These are phyloP conservation scores for Pholiota molesta DNA, from an alignment of 768 basidiomycete genomes.

Conservation along the genomic window DNA sequence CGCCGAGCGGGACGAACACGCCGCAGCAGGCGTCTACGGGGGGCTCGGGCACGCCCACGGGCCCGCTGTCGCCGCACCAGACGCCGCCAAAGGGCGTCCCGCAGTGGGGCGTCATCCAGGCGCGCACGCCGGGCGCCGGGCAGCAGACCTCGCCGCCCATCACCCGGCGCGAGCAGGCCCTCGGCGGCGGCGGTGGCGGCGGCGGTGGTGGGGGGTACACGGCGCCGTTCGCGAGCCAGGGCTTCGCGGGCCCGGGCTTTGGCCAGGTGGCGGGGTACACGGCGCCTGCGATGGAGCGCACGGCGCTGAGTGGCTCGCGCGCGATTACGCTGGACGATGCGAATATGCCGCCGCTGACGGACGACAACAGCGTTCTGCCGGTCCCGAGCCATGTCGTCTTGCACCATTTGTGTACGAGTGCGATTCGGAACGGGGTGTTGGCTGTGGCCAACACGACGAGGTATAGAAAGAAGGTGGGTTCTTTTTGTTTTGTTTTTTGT, in stretches of 20 bases:
- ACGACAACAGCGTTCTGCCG: constrained; percentile 89
- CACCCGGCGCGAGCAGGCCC: neutral
- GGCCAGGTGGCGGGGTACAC: neutral
- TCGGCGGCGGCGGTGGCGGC: neutral
- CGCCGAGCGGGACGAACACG: constrained; percentile 14
- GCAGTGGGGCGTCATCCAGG: constrained; percentile 4
- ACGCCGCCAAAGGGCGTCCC: constrained; percentile 19
- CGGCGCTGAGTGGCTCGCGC: constrained; percentile 28
- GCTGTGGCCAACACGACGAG: constrained; percentile 92
- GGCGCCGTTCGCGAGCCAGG: constrained; percentile 1
- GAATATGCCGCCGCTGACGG: constrained; percentile 56
- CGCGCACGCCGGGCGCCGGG: neutral
- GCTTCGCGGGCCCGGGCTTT: neutral
- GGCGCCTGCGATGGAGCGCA: constrained; percentile 9
- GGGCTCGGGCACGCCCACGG: constrained; percentile 23
- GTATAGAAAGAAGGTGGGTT: constrained; percentile 85
- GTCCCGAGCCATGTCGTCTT: constrained; percentile 94
- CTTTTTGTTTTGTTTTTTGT: constrained; percentile 6
- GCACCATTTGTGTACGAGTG: constrained; percentile 94
- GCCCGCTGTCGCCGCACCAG: constrained; percentile 19
- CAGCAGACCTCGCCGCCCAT: neutral
- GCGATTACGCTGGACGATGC: constrained; percentile 37
- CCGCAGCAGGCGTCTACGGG: constrained; percentile 21
- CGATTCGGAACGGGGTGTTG: constrained; percentile 90
- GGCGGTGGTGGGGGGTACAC: neutral